Percentiles rank a stretch among this genome's conserved stretches.
phyloP scores from a whole-genome alignment of 2,329 filamentous ascomycete genomes.

The Diaporthe batatas region DNA sequence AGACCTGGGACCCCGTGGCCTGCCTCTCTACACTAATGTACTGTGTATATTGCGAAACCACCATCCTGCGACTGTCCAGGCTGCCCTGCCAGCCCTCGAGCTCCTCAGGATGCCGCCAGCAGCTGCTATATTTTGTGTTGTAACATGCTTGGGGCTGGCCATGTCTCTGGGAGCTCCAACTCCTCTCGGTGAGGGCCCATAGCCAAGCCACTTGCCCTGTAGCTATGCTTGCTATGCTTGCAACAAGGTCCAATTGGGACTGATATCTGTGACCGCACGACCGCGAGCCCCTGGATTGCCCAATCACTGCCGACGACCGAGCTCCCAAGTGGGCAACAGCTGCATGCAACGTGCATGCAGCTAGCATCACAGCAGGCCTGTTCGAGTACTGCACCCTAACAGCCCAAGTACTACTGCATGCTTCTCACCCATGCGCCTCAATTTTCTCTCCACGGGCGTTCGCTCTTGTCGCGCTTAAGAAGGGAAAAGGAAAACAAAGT shows the following conservation, averaged over 20 bases:
- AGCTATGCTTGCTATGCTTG: background rate
- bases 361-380: constrained; percentile 23
- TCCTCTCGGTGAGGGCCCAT: constrained; percentile 2
- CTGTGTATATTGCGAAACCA: constrained; percentile 16
- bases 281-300: constrained; percentile 7
- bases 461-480: constrained; percentile 31
- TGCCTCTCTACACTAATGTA: constrained; percentile 10
- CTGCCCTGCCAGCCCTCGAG: background rate
- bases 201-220: constrained; percentile 22
- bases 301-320: constrained; percentile 20
- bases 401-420: background rate
- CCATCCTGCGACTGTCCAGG: background rate
- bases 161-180: constrained; percentile 5
- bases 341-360: constrained; percentile 32
- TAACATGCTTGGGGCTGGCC: background rate
- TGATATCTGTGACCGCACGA: constrained; percentile 4
- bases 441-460: background rate
- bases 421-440: constrained; percentile 7
- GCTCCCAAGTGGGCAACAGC: constrained; percentile 24
- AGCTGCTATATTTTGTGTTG: constrained; percentile 1
- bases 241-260: constrained; percentile 23
- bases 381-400: background rate
- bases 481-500: constrained; percentile 3
- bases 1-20: background rate
- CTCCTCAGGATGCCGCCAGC: background rate